These are phyloP conservation scores for Fusarium concolor DNA, from an alignment of 2,329 filamentous ascomycete genomes.

Conservation along the genomic window DNA sequence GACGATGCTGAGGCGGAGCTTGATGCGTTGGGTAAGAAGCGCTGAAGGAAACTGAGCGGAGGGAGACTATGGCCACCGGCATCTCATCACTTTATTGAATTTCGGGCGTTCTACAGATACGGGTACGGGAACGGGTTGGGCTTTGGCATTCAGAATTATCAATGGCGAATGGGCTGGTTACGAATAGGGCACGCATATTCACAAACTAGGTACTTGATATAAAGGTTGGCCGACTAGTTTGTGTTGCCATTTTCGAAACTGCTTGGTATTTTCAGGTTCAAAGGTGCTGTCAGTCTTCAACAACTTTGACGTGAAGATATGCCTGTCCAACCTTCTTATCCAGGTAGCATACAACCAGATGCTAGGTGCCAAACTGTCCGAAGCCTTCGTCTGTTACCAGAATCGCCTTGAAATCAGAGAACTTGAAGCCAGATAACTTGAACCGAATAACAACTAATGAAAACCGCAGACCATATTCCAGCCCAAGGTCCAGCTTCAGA, in stretches of 20 bases:
- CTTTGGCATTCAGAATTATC: constrained; percentile 22
- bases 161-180: constrained; percentile 17
- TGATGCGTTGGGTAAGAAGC: constrained; percentile 56
- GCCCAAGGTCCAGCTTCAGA: too few species aligned
- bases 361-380: too few species aligned
- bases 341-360: too few species aligned
- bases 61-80: background rate
- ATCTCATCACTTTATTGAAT: background rate
- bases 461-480: too few species aligned
- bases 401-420: background rate
- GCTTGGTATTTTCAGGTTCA: background rate
- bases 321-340: too few species aligned
- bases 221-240: background rate
- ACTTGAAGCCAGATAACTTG: background rate
- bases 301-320: background rate
- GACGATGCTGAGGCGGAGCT: constrained; percentile 60
- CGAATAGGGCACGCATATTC: background rate
- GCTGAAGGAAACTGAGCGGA: constrained; percentile 37
- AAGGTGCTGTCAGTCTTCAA: background rate
- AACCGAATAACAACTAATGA: background rate
- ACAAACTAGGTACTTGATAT: background rate
- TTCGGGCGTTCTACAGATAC: constrained; percentile 14
- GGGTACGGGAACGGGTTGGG: background rate
- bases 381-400: background rate
- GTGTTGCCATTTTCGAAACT: background rate